phyloP scores from a whole-genome alignment of 768 basidiomycete species.

The Hortiboletus campestris region DNA sequence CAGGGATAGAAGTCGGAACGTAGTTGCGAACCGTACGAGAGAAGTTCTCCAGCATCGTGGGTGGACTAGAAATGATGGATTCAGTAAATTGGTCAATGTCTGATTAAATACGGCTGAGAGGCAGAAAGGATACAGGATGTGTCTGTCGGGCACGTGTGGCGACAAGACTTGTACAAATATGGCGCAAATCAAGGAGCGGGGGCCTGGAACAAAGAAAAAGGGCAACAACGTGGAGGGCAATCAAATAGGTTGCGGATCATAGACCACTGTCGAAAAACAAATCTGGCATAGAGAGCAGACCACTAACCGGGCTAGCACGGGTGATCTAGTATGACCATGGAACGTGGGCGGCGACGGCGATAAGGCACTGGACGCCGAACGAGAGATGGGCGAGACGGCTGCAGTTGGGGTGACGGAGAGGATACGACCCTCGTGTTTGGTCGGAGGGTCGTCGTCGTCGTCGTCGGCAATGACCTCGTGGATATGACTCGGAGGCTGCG shows the following conservation, averaged over 20 bases:
- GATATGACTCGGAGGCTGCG: slow-evolving; percentile 10
- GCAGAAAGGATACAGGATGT: background rate
- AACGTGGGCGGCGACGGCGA: slow-evolving; percentile 12
- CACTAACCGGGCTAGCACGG: slow-evolving; percentile 32
- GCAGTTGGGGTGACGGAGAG: slow-evolving; percentile 15
- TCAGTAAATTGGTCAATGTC: slow-evolving; percentile 13
- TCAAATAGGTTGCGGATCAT: slow-evolving; percentile 3
- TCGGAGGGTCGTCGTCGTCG: slow-evolving; percentile 22
- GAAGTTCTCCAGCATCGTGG: slow-evolving; percentile 49
- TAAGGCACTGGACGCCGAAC: slow-evolving; percentile 8
- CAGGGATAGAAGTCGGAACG: slow-evolving; percentile 50
- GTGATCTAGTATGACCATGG: slow-evolving; percentile 31
- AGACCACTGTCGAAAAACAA: background rate
- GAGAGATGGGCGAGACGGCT: slow-evolving; percentile 12
- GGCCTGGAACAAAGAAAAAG: slow-evolving; percentile 11
- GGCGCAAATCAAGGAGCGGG: background rate
- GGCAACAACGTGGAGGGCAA: slow-evolving; percentile 11
- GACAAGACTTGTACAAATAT: slow-evolving; percentile 13
- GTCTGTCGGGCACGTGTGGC: slow-evolving; percentile 15
- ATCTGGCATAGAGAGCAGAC: background rate
- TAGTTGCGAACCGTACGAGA: slow-evolving; percentile 54
- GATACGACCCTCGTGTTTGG: slow-evolving; percentile 28
- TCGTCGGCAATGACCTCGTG: slow-evolving; percentile 13
- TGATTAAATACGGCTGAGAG: background rate
- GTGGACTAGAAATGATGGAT: slow-evolving; percentile 36